Percentiles rank a stretch among this genome's conserved stretches.
Conservation (phyloP, 768 basidiomycete species). For the Boletus rubescentipes region DNA sequence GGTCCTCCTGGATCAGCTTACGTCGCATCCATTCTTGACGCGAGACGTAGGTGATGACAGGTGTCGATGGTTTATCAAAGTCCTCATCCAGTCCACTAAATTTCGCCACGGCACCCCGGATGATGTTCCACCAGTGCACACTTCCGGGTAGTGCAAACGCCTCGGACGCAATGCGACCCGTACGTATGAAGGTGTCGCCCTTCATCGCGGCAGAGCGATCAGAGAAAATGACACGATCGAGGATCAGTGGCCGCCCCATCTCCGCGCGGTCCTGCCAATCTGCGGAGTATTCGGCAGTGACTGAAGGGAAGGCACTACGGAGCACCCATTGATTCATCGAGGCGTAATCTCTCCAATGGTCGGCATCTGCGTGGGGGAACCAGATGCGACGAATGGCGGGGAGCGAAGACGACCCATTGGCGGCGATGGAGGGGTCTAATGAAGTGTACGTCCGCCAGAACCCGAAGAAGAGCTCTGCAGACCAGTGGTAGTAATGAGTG, state of each 20-base stretch:
- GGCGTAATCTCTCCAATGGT: slow-evolving; percentile 89
- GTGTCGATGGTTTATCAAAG: slow-evolving; percentile 49
- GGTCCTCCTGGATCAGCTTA: slow-evolving; percentile 73
- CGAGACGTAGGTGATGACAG: slow-evolving; percentile 92
- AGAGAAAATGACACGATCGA: slow-evolving; percentile 84
- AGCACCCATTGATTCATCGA: slow-evolving; percentile 89
- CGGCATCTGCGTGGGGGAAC: slow-evolving; percentile 71
- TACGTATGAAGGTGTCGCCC: slow-evolving; percentile 61
- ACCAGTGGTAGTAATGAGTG: slow-evolving; percentile 93
- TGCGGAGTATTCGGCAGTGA: slow-evolving; percentile 73
- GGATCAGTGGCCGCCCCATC: slow-evolving; percentile 67
- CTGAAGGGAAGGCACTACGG: slow-evolving; percentile 76
- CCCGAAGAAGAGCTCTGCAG: slow-evolving; percentile 89
- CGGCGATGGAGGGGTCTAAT: slow-evolving; percentile 66
- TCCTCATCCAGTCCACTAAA: slow-evolving; percentile 60
- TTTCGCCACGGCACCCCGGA: slow-evolving; percentile 69
- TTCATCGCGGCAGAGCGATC: slow-evolving; percentile 86
- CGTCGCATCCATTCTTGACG: slow-evolving; percentile 87
- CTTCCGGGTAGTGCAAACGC: slow-evolving; percentile 75
- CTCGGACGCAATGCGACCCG: slow-evolving; percentile 73
- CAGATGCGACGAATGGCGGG: slow-evolving; percentile 73
- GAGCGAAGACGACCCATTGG: slow-evolving; percentile 66
- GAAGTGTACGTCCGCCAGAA: slow-evolving; percentile 90
- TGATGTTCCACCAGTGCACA: slow-evolving; percentile 80
- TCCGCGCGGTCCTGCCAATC: slow-evolving; percentile 83